phyloP scores from a whole-genome alignment of 169 alveolate species.

The Eimeria tenella region DNA sequence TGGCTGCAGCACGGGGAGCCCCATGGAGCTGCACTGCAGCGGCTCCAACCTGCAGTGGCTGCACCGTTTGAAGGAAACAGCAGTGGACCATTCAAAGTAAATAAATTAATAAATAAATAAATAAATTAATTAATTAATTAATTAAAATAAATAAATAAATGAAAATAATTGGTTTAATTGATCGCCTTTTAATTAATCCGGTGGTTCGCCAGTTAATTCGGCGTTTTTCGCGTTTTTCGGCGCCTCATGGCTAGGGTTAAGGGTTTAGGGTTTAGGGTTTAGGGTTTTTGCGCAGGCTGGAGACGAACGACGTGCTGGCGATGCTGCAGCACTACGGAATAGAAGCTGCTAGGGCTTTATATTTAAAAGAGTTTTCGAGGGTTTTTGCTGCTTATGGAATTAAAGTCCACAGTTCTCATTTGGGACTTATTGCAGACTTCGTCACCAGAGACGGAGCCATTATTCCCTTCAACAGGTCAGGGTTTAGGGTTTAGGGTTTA shows the following conservation, averaged over 20 bases:
- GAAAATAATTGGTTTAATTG: background rate
- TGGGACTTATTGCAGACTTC: slow-evolving; percentile 97
- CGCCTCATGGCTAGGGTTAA: background rate
- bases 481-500: background rate
- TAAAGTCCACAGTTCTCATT: slow-evolving; percentile 96
- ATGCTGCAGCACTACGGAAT: slow-evolving; percentile 96
- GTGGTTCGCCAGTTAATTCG: background rate
- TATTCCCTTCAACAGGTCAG: slow-evolving; percentile 91
- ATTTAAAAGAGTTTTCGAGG: slow-evolving; percentile 95
- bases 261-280: too few relatives aligned
- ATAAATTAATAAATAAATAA: too few relatives aligned
- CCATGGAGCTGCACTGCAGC: slow-evolving; percentile 86
- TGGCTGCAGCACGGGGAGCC: background rate
- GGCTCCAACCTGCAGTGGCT: slow-evolving; percentile 83
- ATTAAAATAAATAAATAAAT: too few relatives aligned
- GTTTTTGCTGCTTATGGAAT: slow-evolving; percentile 98
- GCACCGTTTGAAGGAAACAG: slow-evolving; percentile 70
- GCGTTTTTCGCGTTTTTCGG: background rate
- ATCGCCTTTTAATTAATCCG: background rate
- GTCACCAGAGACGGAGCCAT: slow-evolving; percentile 97
- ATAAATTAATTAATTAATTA: background rate
- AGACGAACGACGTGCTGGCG: slow-evolving; percentile 96
- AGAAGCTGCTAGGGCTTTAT: slow-evolving; percentile 98
- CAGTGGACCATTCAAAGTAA: slow-evolving; percentile 68
- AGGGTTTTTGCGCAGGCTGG: slow-evolving; percentile 78